Evolutionary conservation across 2,329 filamentous ascomycete genomes (phyloP).

Genomic region (Arthrinium phaeospermum): DNA sequence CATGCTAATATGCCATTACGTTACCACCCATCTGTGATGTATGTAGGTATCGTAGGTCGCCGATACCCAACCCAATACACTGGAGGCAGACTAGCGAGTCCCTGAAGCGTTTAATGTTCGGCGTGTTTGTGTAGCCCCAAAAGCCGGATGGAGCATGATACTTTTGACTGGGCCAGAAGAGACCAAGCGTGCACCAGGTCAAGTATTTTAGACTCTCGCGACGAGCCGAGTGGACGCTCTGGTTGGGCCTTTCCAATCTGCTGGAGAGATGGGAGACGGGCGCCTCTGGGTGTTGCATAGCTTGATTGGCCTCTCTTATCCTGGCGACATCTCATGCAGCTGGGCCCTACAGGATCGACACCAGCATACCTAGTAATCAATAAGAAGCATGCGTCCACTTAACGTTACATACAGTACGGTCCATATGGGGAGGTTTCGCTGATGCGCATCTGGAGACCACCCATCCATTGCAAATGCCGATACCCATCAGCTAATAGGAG

Average conservation of each 20-base stretch:
- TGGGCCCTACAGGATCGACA: slow-evolving; percentile 24
- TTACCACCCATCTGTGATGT: background rate
- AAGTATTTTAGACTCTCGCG: slow-evolving; percentile 28
- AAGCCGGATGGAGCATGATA: background rate
- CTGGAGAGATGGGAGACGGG: slow-evolving; percentile 17
- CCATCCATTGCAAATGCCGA: slow-evolving; percentile 10
- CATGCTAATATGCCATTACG: background rate
- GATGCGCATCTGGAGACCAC: slow-evolving; percentile 13
- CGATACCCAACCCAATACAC: background rate
- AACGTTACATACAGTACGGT: slow-evolving; percentile 9
- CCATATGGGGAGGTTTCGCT: slow-evolving; percentile 1
- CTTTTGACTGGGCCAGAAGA: slow-evolving; percentile 4
- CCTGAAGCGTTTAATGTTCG: background rate
- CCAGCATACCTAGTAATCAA: slow-evolving; percentile 24
- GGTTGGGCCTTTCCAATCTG: slow-evolving; percentile 7
- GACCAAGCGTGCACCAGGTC: background rate
- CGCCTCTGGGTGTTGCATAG: background rate
- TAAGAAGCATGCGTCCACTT: slow-evolving; percentile 7
- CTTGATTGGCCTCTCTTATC: slow-evolving; percentile 23
- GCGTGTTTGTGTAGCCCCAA: background rate
- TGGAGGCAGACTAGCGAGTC: background rate
- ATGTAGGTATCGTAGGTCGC: background rate
- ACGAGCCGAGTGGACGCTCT: slow-evolving; percentile 36
- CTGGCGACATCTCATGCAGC: slow-evolving; percentile 22
- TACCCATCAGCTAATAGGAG: slow-evolving; percentile 2